phyloP scores from a whole-genome alignment of 306 rosid species.

The Cucurbita maxima region DNA sequence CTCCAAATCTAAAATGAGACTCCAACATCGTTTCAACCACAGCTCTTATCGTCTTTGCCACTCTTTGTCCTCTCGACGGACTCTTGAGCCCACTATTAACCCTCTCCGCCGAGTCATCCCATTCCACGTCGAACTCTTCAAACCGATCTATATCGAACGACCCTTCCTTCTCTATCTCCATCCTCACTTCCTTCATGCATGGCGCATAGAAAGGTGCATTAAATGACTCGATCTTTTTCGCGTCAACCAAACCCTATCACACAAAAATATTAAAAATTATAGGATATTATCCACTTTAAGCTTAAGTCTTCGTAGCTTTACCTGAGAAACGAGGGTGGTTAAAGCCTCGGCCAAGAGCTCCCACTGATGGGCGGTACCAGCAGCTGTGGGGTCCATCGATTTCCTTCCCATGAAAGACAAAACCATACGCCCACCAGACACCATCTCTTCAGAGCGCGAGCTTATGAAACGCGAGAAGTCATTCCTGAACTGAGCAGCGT shows the following conservation, averaged over 20 bases:
- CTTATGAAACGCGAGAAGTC: conserved; percentile 39
- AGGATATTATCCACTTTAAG: too few relatives aligned
- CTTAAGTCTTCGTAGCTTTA: neutral
- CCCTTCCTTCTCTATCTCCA: conserved; percentile 39
- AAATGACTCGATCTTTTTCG: conserved; percentile 50
- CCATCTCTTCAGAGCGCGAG: conserved; percentile 38
- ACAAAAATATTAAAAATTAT: neutral
- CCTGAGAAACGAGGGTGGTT: conserved; percentile 28
- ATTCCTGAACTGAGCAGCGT: conserved; percentile 30
- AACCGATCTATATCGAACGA: conserved; percentile 33
- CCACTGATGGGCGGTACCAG: conserved; percentile 39
- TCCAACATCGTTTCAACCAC: conserved; percentile 64
- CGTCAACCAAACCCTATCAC: conserved; percentile 39
- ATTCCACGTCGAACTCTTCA: conserved; percentile 31
- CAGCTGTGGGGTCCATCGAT: conserved; percentile 34
- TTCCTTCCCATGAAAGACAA: conserved; percentile 47
- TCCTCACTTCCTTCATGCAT: conserved; percentile 32
- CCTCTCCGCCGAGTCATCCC: conserved; percentile 22
- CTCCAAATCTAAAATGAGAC: conserved; percentile 54
- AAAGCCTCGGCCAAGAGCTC: conserved; percentile 53
- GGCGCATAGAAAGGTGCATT: conserved; percentile 75
- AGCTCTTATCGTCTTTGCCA: conserved; percentile 45
- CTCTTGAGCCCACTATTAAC: neutral
- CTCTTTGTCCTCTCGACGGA: conserved; percentile 19
- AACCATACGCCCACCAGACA: conserved; percentile 43